Percentiles rank a stretch among this genome's conserved stretches.
Evolutionary conservation across 768 basidiomycete species (phyloP).

Genomic region (Sistotremastrum niveocremeum): DNA sequence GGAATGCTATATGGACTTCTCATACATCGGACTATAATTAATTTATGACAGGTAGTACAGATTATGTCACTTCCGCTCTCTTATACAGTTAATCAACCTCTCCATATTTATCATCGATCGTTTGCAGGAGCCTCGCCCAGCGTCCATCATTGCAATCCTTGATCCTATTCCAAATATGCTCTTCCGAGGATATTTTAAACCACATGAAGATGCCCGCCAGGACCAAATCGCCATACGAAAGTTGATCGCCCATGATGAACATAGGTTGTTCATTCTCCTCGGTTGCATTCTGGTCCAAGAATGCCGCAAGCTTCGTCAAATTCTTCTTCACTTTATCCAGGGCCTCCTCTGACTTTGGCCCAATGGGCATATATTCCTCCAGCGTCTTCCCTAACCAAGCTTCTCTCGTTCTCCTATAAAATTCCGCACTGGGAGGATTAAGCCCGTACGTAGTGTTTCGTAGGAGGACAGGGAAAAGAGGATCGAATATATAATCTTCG

Average conservation of each 20-base stretch:
- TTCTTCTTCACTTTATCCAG: constrained; percentile 25
- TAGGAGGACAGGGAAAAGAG: not conserved
- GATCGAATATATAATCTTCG: not conserved
- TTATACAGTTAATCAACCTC: no score
- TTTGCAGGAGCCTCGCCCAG: not conserved
- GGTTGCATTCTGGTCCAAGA: not conserved
- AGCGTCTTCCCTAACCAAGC: constrained; percentile 19
- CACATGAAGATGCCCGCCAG: constrained; percentile 20
- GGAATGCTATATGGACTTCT: no score
- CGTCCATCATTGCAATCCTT: not conserved
- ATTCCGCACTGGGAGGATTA: constrained; percentile 21
- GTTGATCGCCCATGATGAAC: constrained; percentile 24
- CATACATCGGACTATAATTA: no score
- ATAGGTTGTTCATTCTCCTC: constrained; percentile 15
- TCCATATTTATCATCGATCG: not conserved
- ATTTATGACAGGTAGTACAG: no score
- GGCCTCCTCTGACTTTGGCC: constrained; percentile 17
- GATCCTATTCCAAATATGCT: no score
- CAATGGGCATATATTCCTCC: constrained; percentile 22
- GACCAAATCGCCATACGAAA: constrained; percentile 29
- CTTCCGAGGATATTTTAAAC: constrained; percentile 11
- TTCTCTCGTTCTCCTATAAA: constrained; percentile 27
- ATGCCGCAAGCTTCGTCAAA: constrained; percentile 14
- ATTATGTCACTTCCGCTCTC: no score
- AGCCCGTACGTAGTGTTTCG: constrained; percentile 9